phyloP scores from a whole-genome alignment of 345 rosid genomes.

The Citropsis articulata region DNA sequence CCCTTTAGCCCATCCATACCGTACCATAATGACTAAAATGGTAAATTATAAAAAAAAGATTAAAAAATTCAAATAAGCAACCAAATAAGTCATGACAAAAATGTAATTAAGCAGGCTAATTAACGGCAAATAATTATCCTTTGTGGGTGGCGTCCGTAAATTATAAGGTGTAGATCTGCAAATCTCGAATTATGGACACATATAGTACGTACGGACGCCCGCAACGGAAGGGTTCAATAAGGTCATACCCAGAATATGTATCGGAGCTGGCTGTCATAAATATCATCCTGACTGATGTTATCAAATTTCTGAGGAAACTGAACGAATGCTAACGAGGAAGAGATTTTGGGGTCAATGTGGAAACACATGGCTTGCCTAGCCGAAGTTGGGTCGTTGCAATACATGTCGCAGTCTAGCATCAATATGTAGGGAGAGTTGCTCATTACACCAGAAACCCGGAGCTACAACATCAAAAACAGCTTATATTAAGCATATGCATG shows the following conservation, averaged over 20 bases:
- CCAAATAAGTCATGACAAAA: background rate
- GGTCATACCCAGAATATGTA: slow-evolving; percentile 22
- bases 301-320: slow-evolving; percentile 45
- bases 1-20: slow-evolving; percentile 43
- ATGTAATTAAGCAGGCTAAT: background rate
- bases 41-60: background rate
- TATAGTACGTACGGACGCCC: too few relatives aligned
- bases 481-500: too few relatives aligned
- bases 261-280: slow-evolving; percentile 40
- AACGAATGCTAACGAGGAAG: slow-evolving; percentile 34
- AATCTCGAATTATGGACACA: too few relatives aligned
- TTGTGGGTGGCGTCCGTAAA: too few relatives aligned
- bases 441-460: slow-evolving; percentile 44
- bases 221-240: background rate
- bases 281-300: slow-evolving; percentile 34
- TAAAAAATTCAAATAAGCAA: background rate
- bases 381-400: slow-evolving; percentile 44
- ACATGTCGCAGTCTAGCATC: slow-evolving; percentile 52
- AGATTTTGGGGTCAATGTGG: slow-evolving; percentile 31
- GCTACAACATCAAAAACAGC: slow-evolving; percentile 24
- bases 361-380: slow-evolving; percentile 49
- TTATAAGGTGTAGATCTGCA: too few relatives aligned
- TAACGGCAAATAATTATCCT: too few relatives aligned
- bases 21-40: slow-evolving; percentile 6
- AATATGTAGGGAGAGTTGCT: slow-evolving; percentile 46